These are phyloP conservation scores for Capsicum chinense DNA, from an alignment of 257 asterid species.

Conservation along the genomic window DNA sequence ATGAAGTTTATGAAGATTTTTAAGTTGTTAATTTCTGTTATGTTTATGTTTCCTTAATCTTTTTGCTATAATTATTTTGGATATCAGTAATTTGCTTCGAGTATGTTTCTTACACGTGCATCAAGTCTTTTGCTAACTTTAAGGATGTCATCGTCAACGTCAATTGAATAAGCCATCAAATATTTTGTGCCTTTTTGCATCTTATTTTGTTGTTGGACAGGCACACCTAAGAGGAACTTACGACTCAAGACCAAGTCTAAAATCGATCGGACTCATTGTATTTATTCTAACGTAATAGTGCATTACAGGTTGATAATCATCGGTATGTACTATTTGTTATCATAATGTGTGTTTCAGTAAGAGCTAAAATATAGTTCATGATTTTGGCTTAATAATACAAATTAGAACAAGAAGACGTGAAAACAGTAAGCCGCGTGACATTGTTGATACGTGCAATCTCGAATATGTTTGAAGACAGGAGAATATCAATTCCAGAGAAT, in stretches of 20 bases:
- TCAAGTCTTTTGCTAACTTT: conserved; percentile 47
- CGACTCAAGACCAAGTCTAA: conserved; percentile 39
- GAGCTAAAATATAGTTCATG: conserved; percentile 33
- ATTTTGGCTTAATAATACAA: conserved; percentile 45
- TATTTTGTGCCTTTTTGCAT: conserved; percentile 36
- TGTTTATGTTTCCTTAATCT: too few species aligned
- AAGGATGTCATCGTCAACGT: conserved; percentile 41
- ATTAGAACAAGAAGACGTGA: conserved; percentile 47
- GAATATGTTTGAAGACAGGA: conserved; percentile 45
- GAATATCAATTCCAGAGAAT: conserved; percentile 48
- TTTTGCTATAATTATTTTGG: too few species aligned
- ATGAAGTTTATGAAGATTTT: too few species aligned
- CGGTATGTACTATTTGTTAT: conserved; percentile 57
- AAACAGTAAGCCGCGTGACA: conserved; percentile 38
- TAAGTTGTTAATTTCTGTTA: too few species aligned
- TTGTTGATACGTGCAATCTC: conserved; percentile 51
- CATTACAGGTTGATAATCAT: conserved; percentile 56
- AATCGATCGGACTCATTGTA: conserved; percentile 18
- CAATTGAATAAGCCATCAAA: conserved; percentile 53
- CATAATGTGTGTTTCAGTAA: conserved; percentile 38
- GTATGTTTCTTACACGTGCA: conserved; percentile 30
- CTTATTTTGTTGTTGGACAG: conserved; percentile 53
- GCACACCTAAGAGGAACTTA: conserved; percentile 62
- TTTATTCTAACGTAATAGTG: conserved; percentile 35
- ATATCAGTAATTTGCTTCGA: conserved; percentile 41